These are phyloP conservation scores for Ophiostoma quercus DNA, from an alignment of 2,329 filamentous ascomycete genomes.

Conservation along the genomic window DNA sequence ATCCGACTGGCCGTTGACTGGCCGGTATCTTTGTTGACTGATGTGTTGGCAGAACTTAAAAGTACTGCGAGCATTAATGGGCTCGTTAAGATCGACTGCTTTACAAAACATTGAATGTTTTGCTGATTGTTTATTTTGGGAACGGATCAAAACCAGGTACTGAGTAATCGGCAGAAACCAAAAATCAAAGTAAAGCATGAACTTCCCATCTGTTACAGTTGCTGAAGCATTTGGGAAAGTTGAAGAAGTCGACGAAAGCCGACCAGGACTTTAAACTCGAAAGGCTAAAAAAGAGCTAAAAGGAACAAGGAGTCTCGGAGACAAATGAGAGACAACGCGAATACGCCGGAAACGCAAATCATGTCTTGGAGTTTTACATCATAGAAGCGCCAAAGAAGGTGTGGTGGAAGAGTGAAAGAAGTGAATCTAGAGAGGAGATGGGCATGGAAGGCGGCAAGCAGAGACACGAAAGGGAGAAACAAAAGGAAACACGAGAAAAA, in stretches of 20 bases:
- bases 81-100: background rate
- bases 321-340: background rate
- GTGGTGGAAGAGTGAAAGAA: background rate
- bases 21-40: background rate
- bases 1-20: background rate
- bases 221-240: background rate
- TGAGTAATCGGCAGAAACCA: background rate
- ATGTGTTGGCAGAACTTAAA: background rate
- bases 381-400: background rate
- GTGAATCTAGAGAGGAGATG: background rate
- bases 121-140: constrained; percentile 2
- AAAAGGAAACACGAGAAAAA: background rate
- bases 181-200: constrained; percentile 2
- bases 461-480: background rate
- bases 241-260: background rate
- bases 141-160: background rate
- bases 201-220: background rate
- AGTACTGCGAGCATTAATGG: background rate
- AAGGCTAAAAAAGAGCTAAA: too few species aligned
- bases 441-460: constrained; percentile 1
- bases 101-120: background rate
- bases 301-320: background rate
- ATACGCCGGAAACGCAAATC: background rate
- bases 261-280: background rate
- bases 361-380: constrained; percentile 2